These are phyloP conservation scores for Plasmodium gallinaceum DNA, from an alignment of 169 alveolate species.

Conservation along the genomic window DNA sequence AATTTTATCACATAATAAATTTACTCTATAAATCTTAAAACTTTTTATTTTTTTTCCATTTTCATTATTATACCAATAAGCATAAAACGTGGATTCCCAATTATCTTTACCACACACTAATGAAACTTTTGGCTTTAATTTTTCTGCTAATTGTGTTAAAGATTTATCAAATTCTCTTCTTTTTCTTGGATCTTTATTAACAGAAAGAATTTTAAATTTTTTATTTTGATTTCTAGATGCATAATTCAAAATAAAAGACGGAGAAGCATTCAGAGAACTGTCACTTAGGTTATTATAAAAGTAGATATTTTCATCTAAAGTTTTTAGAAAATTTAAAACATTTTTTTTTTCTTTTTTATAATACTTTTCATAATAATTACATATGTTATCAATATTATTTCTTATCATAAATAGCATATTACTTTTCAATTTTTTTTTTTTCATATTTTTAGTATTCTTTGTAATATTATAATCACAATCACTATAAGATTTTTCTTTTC, in stretches of 20 bases:
- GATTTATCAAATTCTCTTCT: conserved; percentile 80
- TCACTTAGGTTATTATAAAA: conserved; percentile 54
- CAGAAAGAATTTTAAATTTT: conserved; percentile 31
- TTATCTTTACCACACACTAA: conserved; percentile 84
- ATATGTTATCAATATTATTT: conserved; percentile 59
- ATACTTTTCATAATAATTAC: conserved; percentile 19
- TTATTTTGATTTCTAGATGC: conserved; percentile 11
- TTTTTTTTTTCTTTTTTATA: conserved; percentile 17
- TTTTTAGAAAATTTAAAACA: conserved; percentile 34
- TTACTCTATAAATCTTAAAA: conserved; percentile 79
- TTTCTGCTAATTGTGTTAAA: conserved; percentile 75
- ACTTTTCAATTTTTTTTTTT: conserved; percentile 44
- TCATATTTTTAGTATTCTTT: conserved; percentile 2
- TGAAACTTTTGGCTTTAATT: conserved; percentile 79
- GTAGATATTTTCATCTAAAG: conserved; percentile 51
- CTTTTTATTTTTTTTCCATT: conserved; percentile 77
- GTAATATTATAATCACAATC: conserved; percentile 26
- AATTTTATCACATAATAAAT: conserved; percentile 83
- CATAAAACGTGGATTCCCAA: conserved; percentile 87
- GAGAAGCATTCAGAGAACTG: background rate
- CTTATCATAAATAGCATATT: conserved; percentile 60
- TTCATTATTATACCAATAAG: conserved; percentile 82
- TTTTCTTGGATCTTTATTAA: conserved; percentile 79
- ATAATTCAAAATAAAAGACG: background rate
- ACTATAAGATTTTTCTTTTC: conserved; percentile 4